A percentile compares a stretch with the other conserved stretches of the same genome.
phyloP scores from a whole-genome alignment of 2,329 filamentous ascomycete species.

The Fusarium chlamydosporum region DNA sequence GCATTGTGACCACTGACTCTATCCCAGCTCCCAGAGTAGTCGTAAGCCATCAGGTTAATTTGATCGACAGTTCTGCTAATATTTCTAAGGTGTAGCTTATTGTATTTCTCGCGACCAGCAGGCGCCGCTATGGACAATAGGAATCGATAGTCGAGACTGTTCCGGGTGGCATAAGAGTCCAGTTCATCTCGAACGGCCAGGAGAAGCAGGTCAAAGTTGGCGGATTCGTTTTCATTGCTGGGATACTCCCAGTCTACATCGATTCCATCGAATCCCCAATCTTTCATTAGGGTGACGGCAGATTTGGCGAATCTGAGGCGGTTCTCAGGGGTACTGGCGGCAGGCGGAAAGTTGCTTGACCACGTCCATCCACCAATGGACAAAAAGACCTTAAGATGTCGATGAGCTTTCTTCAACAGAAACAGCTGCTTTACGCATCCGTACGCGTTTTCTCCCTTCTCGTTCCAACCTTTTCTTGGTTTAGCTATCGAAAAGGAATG shows the following conservation, averaged over 20 bases:
- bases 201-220: conserved; percentile 38
- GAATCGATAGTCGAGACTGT: conserved; percentile 24
- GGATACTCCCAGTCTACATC: conserved; percentile 43
- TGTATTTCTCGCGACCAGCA: conserved; percentile 28
- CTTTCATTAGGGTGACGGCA: conserved; percentile 36
- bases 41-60: conserved; percentile 41
- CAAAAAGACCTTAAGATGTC: conserved; percentile 38
- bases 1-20: conserved; percentile 51
- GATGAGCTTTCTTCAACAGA: conserved; percentile 35
- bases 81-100: conserved; percentile 29
- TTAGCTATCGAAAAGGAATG: neutral
- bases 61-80: conserved; percentile 26
- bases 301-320: conserved; percentile 36
- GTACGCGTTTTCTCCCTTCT: conserved; percentile 27
- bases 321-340: conserved; percentile 27
- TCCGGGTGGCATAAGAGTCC: conserved; percentile 21
- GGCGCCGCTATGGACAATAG: conserved; percentile 36
- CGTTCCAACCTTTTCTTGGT: conserved; percentile 24
- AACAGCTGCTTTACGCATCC: conserved; percentile 41
- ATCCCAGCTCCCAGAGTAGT: conserved; percentile 31
- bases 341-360: conserved; percentile 36
- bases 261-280: conserved; percentile 41
- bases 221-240: conserved; percentile 21
- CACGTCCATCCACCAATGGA: conserved; percentile 40
- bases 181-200: conserved; percentile 32